Base-by-base conservation (phyloP, 768 basidiomycete species). In the Rhizopogon vesiculosus region DNA sequence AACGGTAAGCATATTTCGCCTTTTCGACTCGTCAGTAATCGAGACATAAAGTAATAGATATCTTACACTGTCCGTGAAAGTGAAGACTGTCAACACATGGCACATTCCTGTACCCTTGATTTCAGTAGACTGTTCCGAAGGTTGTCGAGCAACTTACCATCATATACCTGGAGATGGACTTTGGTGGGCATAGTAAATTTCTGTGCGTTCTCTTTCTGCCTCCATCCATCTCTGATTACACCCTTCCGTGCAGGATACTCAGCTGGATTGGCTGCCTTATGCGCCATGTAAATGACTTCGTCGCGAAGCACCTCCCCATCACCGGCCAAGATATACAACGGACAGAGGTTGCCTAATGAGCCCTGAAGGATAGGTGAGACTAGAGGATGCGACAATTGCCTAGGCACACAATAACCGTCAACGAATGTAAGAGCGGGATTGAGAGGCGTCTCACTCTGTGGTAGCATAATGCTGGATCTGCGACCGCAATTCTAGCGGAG, bases 401-500 rank as follows among this genome's bases (percentile, higher is more conserved):
- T 81, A 38, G 13, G 46, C 19, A 8, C 13, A 22, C 13, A 33
- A 56, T n/a, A 7, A 18, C 42, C 25, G 49, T 29, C 19, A 49
- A 49, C 3, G 9, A 22, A 22, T 22, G 39, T 22, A 49, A 18
- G 18, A 51, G n/a, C 19, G 29, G 25, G 25, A 49, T 35, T 19
- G 15, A 22, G 18, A 54, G 42, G 61, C 40, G 12, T 71, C 81
- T 51, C 74, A 87, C 78, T 86, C 85, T 40, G 84, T 91, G 2
- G 84, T 81, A 4, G 86, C 86, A 65, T 91, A 91, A 13, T 89
- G 73, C 68, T 93, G 91, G 15, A 91, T 90, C 62, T 89, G 88
- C 1, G 83, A 77, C 18, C 70, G 75, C 28, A 83, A 56, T 59
- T 83, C 81, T 50, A 82, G 62, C 1, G 81, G 79, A 0, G 66